A percentile compares a stretch with the other conserved stretches of the same genome.
These are phyloP conservation scores for Allantophomopsis cytisporea DNA, from an alignment of 2,329 filamentous ascomycete genomes.

Conservation along the genomic window DNA sequence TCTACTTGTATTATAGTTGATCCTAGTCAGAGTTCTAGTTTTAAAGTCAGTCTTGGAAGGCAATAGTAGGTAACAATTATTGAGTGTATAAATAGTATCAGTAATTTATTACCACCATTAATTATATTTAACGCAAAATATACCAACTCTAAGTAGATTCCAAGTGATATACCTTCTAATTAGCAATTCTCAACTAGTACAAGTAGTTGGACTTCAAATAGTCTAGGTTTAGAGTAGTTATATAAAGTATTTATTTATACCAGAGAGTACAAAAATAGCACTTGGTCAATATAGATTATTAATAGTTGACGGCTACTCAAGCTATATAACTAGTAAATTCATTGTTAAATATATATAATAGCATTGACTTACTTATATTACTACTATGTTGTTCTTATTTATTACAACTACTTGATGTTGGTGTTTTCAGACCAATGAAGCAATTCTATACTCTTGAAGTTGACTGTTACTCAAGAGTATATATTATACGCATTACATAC, in stretches of 20 bases:
- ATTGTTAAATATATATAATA: background rate
- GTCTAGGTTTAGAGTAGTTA: background rate
- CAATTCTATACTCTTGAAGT: conserved; percentile 8
- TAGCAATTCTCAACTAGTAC: background rate
- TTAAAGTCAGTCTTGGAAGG: too few relatives aligned
- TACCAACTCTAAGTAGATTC: background rate
- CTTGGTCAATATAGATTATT: background rate
- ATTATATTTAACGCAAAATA: conserved; percentile 1
- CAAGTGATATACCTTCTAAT: background rate
- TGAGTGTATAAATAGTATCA: background rate
- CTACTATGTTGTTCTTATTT: background rate
- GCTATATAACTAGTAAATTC: conserved; percentile 1
- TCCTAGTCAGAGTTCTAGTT: background rate
- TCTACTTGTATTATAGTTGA: background rate
- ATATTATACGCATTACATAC: too few relatives aligned
- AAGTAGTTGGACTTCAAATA: conserved; percentile 1
- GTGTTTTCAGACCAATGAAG: background rate
- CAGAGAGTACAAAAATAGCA: background rate
- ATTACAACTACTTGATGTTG: background rate
- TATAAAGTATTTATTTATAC: background rate
- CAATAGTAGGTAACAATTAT: background rate
- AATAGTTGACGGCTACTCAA: background rate
- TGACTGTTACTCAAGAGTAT: too few relatives aligned
- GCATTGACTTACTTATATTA: conserved; percentile 1
- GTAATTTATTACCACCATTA: background rate